Evolutionary conservation across 2,329 filamentous ascomycete species (phyloP).

Genomic region (Drechslerella stenobrocha): DNA sequence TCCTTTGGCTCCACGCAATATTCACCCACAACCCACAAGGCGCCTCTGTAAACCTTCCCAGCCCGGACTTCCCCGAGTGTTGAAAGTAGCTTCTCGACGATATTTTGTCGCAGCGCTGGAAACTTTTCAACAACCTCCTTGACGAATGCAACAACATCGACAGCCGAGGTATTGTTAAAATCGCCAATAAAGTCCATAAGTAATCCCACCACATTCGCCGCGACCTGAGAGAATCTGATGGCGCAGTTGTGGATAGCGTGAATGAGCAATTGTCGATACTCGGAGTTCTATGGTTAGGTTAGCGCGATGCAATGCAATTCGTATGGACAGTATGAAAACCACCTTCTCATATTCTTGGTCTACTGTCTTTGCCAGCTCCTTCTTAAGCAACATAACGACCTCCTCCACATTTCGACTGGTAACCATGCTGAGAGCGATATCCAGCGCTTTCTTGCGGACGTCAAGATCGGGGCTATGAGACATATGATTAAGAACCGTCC

Average conservation of each 20-base stretch:
- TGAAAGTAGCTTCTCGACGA: constrained; percentile 83
- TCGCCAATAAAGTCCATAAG: constrained; percentile 99
- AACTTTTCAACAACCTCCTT: constrained; percentile 99
- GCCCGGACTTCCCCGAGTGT: constrained; percentile 91
- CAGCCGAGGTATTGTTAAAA: constrained; percentile 93
- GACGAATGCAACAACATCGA: constrained; percentile 97
- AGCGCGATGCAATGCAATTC: background rate
- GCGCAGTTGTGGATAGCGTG: constrained; percentile 97
- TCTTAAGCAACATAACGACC: constrained; percentile 92
- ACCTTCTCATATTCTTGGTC: constrained; percentile 97
- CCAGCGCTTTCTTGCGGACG: constrained; percentile 86
- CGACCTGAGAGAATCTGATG: constrained; percentile 98
- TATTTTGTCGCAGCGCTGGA: constrained; percentile 81
- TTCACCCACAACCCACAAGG: constrained; percentile 96
- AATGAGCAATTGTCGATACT: constrained; percentile 92
- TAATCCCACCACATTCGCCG: constrained; percentile 90
- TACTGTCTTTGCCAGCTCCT: constrained; percentile 94
- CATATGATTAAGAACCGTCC: constrained; percentile 12
- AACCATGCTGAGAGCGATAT: constrained; percentile 93
- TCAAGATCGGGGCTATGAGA: constrained; percentile 81
- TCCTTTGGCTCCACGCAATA: constrained; percentile 84
- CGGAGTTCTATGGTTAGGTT: constrained; percentile 65
- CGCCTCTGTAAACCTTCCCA: constrained; percentile 94
- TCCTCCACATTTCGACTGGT: constrained; percentile 99
- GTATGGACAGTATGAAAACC: constrained; percentile 8